These are phyloP conservation scores for Blastocystis sp. DNA, from an alignment of 352 stramenopile species.

Conservation along the genomic window DNA sequence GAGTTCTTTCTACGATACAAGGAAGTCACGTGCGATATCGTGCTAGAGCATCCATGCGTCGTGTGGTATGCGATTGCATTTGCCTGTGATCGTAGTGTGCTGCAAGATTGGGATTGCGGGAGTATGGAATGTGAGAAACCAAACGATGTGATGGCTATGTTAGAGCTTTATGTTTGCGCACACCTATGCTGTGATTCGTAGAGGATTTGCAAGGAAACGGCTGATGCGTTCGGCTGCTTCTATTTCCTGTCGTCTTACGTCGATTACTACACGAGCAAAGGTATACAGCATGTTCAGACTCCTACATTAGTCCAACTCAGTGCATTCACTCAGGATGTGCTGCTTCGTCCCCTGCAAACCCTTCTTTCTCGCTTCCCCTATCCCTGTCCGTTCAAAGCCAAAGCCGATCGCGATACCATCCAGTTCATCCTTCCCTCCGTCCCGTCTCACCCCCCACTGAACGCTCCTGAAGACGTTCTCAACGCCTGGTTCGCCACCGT, in stretches of 20 bases:
- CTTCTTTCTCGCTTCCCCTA: constrained; percentile 35
- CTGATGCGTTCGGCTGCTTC: constrained; percentile 5
- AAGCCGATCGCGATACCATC: background rate
- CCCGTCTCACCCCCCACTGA: background rate
- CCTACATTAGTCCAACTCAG: no score
- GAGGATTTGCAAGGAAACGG: background rate
- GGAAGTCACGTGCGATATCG: background rate
- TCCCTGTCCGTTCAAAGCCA: background rate
- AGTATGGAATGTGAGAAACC: background rate
- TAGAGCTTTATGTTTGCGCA: constrained; percentile 15
- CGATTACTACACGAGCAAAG: background rate
- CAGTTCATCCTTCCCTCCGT: background rate
- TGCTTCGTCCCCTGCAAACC: background rate
- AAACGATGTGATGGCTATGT: constrained; percentile 4
- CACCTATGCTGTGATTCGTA: background rate
- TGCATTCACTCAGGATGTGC: background rate
- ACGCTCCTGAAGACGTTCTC: background rate
- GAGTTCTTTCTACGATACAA: background rate
- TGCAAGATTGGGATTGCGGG: constrained; percentile 11
- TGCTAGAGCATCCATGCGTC: constrained; percentile 1
- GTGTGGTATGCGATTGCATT: constrained; percentile 9
- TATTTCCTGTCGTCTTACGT: constrained; percentile 21
- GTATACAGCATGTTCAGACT: no score
- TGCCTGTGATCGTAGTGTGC: background rate
- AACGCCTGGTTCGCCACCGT: background rate